These are phyloP conservation scores for Crithidia thermophila DNA, from an alignment of 208 protist species.

Conservation along the genomic window DNA sequence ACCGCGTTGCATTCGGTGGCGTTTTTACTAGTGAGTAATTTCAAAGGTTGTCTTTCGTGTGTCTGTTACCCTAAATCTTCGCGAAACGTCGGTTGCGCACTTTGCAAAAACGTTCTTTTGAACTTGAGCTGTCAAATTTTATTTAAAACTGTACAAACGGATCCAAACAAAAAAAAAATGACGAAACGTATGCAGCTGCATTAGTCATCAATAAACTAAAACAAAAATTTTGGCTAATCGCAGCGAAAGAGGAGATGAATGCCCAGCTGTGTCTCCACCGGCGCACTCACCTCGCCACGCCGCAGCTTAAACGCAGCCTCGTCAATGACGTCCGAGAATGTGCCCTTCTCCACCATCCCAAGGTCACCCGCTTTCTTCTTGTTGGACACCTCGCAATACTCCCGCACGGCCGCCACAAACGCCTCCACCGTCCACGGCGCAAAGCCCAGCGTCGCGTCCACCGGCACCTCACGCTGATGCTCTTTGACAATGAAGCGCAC, in stretches of 20 bases:
- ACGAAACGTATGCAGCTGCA: too few species aligned
- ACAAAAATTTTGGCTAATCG: conserved; percentile 35
- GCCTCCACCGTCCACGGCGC: conserved; percentile 72
- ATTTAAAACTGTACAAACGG: not conserved
- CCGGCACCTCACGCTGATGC: conserved; percentile 14
- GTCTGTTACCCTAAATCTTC: too few species aligned
- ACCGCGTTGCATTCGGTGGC: too few species aligned
- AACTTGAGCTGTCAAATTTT: not conserved
- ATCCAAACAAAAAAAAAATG: not conserved
- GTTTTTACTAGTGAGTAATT: too few species aligned
- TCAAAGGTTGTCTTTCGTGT: too few species aligned
- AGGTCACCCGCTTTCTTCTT: conserved; percentile 75
- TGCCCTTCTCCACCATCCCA: conserved; percentile 72
- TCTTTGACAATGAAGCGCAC: conserved; percentile 56
- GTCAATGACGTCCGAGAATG: conserved; percentile 77
- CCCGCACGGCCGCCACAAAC: conserved; percentile 58
- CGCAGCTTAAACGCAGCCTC: conserved; percentile 61
- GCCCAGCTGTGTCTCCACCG: conserved; percentile 77
- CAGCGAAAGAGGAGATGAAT: conserved; percentile 82
- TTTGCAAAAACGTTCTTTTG: too few species aligned
- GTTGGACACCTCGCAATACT: conserved; percentile 70
- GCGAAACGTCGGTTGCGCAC: too few species aligned
- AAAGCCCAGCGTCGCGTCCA: conserved; percentile 14
- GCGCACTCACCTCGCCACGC: conserved; percentile 64
- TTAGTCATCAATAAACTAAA: not conserved